Evolutionary conservation across 176 grass and related monocot species (phyloP).

Genomic region (Microstegium vimineum): DNA sequence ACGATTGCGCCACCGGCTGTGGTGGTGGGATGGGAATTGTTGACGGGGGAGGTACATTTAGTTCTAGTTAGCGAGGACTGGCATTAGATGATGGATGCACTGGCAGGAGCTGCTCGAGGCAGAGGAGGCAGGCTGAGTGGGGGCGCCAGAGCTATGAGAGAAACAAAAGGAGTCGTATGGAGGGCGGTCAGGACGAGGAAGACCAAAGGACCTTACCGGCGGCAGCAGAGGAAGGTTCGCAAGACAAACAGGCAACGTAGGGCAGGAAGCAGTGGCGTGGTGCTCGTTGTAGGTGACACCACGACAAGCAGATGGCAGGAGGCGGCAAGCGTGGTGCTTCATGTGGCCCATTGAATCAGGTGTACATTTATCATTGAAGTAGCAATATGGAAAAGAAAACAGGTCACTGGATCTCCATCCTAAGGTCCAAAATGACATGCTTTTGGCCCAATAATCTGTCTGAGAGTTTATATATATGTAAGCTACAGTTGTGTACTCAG

Average conservation of each 20-base stretch:
- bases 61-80: not conserved
- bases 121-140: not conserved
- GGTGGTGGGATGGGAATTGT: not conserved
- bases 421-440: not conserved
- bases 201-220: not conserved
- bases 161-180: not conserved
- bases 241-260: not conserved
- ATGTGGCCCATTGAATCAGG: not conserved
- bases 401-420: not conserved
- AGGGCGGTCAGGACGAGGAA: not conserved
- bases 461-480: not conserved
- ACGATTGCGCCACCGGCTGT: not conserved
- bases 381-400: not conserved
- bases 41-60: not conserved
- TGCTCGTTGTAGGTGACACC: not conserved
- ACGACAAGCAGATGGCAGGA: not conserved
- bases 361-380: not conserved
- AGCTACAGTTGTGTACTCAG: not conserved
- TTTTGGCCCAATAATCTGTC: not conserved
- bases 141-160: not conserved
- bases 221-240: not conserved
- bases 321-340: not conserved
- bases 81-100: not conserved
- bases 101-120: not conserved
- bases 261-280: not conserved